Base-by-base conservation (phyloP, 1,284 basidiomycete species). In the Rhodotorula sp. region DNA sequence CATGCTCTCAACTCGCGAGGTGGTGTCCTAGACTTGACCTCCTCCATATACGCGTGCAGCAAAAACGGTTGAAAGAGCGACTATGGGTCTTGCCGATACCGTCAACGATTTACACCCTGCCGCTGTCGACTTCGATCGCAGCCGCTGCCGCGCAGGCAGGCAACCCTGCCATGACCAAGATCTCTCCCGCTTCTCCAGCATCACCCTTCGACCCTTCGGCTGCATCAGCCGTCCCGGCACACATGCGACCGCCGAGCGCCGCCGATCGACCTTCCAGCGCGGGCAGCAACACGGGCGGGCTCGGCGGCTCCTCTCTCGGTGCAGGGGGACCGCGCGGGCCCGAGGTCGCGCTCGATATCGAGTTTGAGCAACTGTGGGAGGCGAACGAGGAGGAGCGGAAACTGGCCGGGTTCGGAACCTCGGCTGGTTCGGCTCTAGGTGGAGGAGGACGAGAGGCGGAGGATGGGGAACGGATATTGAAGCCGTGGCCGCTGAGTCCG, bases 301-400 rank as follows among this genome's bases (percentile, higher is more conserved):
- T 26, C 30, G 26, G 30, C 55, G 17, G 48, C 48, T 6, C 2
- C 48, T 49, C 22, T 10, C 29, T 26, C 42, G 17, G 26, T 26
- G n/a, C 48, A 8, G 22, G 48, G 22, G 42, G 26, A 15, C 15
- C 30, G 5, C 62, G 62, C 8, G 66, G 70, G 4, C 70, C 67
- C 3, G 66, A 71, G 30, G 46, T 71, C 18, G 66, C 70, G 51
- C 63, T 92, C 67, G 91, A 93, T 76, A 88, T 93, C 62, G 91
- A 93, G 80, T 95, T 95, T 79, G 92, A 95, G 77, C 92, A 93
- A 75, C 88, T 90, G 75, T 95, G 93, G 93, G 93, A 95, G 79
- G 86, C 88, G 54, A 89, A 88, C 54, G 90, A 90, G 78, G 90
- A 93, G 80, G 89, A 91, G 85, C 91, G 91, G 78, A 54, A 29